Evolutionary conservation across 2,329 filamentous ascomycete species (phyloP).

Genomic region (Stemphylium beticola): DNA sequence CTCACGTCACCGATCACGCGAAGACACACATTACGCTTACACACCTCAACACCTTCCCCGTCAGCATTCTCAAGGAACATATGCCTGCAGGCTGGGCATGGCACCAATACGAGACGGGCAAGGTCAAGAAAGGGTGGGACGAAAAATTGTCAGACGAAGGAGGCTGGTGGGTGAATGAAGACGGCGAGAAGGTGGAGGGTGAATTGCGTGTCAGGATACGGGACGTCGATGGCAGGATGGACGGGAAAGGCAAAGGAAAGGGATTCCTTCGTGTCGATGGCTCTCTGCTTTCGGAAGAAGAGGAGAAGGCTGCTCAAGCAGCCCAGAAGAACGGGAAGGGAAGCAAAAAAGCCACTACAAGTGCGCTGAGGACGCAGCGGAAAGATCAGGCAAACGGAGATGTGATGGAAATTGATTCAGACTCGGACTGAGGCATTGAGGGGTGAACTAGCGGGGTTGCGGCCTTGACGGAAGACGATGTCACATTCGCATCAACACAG

Average conservation of each 20-base stretch:
- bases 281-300: conserved; percentile 75
- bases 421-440: background rate
- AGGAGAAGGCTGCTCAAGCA: conserved; percentile 58
- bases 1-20: conserved; percentile 82
- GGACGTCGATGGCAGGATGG: conserved; percentile 76
- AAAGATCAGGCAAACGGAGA: conserved; percentile 9
- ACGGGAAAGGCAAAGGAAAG: conserved; percentile 70
- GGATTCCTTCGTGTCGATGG: conserved; percentile 87
- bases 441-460: background rate
- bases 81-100: conserved; percentile 83
- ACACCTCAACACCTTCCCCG: conserved; percentile 91
- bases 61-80: conserved; percentile 77
- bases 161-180: conserved; percentile 77
- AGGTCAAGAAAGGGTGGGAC: conserved; percentile 35
- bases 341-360: conserved; percentile 15
- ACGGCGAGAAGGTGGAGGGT: conserved; percentile 63
- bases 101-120: conserved; percentile 47
- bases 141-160: conserved; percentile 52
- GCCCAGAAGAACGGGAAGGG: conserved; percentile 16
- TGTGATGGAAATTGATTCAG: conserved; percentile 16
- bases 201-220: conserved; percentile 75
- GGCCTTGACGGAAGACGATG: background rate
- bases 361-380: conserved; percentile 4
- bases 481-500: conserved; percentile 6
- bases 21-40: conserved; percentile 88